Conservation (phyloP, 2,329 filamentous ascomycete species). For the Pseudonectria buxi region DNA sequence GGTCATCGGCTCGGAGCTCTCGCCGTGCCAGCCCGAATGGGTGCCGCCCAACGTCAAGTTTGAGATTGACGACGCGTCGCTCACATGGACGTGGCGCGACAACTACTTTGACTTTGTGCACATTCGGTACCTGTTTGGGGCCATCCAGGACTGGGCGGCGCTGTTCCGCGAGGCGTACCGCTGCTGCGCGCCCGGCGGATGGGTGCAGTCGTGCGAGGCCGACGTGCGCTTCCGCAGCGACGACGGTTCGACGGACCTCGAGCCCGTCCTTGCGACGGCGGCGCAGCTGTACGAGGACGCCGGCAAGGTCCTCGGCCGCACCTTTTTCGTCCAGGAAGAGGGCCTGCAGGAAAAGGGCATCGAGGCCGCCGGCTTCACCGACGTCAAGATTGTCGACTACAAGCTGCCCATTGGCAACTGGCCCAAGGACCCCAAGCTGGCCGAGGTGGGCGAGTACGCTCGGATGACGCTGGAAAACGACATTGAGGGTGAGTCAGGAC, state of each 20-base stretch:
- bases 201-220: conserved; percentile 1
- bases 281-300: neutral
- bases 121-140: neutral
- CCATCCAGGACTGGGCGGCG: neutral
- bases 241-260: neutral
- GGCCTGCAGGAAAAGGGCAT: neutral
- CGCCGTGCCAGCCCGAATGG: neutral
- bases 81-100: neutral
- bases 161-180: neutral
- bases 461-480: neutral
- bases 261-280: neutral
- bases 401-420: neutral
- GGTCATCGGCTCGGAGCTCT: neutral
- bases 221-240: neutral
- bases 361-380: neutral
- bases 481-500: neutral
- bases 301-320: neutral
- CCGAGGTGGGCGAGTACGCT: neutral
- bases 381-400: neutral
- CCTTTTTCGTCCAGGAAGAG: neutral
- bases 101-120: neutral
- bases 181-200: neutral
- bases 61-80: neutral
- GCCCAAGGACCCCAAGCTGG: neutral
- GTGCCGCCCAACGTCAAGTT: neutral